Evolutionary conservation across 805 yeast species (phyloP).

Genomic region (Debaryomyces hansenii): DNA sequence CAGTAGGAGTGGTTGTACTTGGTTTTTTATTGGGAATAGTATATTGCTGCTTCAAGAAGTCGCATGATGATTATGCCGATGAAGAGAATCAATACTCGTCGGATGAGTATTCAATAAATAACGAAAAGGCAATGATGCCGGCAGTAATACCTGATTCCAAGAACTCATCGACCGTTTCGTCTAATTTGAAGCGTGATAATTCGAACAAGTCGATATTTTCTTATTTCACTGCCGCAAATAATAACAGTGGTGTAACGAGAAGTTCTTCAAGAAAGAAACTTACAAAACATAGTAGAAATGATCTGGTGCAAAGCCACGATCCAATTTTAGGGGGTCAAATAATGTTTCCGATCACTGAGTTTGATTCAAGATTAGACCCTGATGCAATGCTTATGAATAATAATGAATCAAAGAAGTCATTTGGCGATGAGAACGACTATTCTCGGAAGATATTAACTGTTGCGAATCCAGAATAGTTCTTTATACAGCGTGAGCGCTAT

Average conservation of each 20-base stretch:
- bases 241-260: slow-evolving; percentile 21
- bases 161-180: slow-evolving; percentile 6
- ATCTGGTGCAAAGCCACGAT: slow-evolving; percentile 6
- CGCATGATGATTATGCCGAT: slow-evolving; percentile 31
- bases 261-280: slow-evolving; percentile 31
- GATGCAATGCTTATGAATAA: slow-evolving; percentile 25
- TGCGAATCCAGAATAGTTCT: slow-evolving; percentile 20
- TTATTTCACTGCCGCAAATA: slow-evolving; percentile 17
- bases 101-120: slow-evolving; percentile 25
- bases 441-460: slow-evolving; percentile 30
- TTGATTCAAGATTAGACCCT: slow-evolving; percentile 26
- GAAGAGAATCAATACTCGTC: slow-evolving; percentile 40
- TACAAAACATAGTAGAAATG: slow-evolving; percentile 10
- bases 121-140: slow-evolving; percentile 16
- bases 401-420: slow-evolving; percentile 27
- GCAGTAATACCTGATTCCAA: slow-evolving; percentile 9
- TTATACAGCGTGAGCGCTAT: neutral
- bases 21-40: slow-evolving; percentile 44
- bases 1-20: slow-evolving; percentile 65
- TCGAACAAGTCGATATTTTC: slow-evolving; percentile 35
- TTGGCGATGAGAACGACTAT: slow-evolving; percentile 36
- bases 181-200: slow-evolving; percentile 28
- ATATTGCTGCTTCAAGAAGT: slow-evolving; percentile 27
- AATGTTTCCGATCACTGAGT: slow-evolving; percentile 37
- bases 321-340: slow-evolving; percentile 8